These are phyloP conservation scores for Endocalyx cinctus DNA, from an alignment of 2,329 filamentous ascomycete genomes.

Conservation along the genomic window DNA sequence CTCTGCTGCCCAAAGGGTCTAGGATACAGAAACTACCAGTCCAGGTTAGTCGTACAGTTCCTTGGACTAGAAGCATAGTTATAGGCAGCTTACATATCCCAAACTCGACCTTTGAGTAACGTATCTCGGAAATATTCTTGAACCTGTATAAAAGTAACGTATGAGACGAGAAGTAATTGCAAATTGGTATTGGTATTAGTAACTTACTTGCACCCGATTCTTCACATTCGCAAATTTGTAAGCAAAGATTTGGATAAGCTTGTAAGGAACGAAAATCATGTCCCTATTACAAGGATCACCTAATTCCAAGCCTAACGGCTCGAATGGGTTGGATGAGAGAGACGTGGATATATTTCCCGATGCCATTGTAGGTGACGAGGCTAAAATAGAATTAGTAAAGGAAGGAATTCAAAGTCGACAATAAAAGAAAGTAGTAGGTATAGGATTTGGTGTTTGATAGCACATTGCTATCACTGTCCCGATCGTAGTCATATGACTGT, in stretches of 20 bases:
- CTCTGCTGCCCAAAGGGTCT: conserved; percentile 31
- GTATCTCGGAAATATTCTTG: conserved; percentile 48
- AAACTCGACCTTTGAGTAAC: conserved; percentile 56
- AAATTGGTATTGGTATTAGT: conserved; percentile 27
- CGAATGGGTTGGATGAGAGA: neutral
- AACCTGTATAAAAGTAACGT: no score
- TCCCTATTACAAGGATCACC: conserved; percentile 23
- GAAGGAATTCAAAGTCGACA: no score
- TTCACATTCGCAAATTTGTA: conserved; percentile 51
- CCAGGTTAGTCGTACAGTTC: no score
- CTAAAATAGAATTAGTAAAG: no score
- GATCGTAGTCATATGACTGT: no score
- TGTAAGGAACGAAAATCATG: conserved; percentile 43
- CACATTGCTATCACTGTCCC: no score
- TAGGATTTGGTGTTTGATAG: no score
- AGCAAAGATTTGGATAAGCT: conserved; percentile 53
- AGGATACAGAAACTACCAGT: conserved; percentile 65
- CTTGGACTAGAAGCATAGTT: no score
- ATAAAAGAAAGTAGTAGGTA: no score
- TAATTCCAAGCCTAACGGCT: conserved; percentile 12
- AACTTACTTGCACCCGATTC: conserved; percentile 45
- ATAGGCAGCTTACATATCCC: conserved; percentile 83
- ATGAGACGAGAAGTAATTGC: no score
- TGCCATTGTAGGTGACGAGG: no score
- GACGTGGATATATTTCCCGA: neutral